Evolutionary conservation across 352 stramenopile genomes (phyloP).

Genomic region (Peronospora belbahrii): DNA sequence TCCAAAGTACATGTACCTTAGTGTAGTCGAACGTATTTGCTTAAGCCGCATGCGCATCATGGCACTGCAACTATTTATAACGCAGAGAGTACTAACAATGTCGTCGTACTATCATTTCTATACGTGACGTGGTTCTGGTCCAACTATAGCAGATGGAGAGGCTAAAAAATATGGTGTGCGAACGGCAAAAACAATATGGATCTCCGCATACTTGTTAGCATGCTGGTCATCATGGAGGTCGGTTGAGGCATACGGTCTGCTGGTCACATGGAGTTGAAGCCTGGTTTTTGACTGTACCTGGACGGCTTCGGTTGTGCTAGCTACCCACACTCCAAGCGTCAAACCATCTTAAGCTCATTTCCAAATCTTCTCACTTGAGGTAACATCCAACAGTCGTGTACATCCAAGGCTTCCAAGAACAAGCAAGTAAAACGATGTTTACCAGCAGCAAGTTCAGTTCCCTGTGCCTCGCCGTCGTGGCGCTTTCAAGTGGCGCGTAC

Average conservation of each 20-base stretch:
- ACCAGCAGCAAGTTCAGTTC: conserved; percentile 7
- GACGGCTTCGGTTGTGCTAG: neutral
- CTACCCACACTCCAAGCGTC: neutral
- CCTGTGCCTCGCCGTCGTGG: conserved; percentile 7
- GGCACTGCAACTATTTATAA: too few relatives aligned
- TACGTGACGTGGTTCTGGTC: neutral
- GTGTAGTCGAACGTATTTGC: too few relatives aligned
- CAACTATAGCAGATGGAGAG: neutral
- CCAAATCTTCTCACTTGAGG: conserved; percentile 3
- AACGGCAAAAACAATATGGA: neutral
- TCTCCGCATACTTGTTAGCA: neutral
- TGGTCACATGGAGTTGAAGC: neutral
- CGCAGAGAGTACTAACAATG: too few relatives aligned
- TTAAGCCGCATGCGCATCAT: too few relatives aligned
- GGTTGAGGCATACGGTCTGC: neutral
- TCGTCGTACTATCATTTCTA: neutral
- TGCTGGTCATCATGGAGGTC: neutral
- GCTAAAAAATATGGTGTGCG: neutral
- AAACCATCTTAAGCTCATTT: conserved; percentile 1
- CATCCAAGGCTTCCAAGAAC: neutral
- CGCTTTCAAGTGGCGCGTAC: neutral
- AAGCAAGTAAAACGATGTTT: conserved; percentile 5
- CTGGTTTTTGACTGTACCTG: neutral
- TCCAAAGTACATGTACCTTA: too few relatives aligned
- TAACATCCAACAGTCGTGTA: neutral